These are phyloP conservation scores for Thymus quinquecostatus DNA, from an alignment of 257 asterid genomes.

Conservation along the genomic window DNA sequence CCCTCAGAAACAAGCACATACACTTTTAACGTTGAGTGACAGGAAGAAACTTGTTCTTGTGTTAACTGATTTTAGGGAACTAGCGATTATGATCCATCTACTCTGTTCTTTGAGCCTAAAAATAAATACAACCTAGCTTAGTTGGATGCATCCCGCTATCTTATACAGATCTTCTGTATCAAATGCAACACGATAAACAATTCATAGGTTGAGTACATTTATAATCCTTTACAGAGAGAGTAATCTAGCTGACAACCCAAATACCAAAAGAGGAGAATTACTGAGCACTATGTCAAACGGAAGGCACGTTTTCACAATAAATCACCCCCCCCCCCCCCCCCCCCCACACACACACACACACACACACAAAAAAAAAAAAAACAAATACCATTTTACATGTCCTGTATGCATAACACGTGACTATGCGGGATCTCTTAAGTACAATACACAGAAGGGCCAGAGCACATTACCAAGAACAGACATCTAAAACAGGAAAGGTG, in stretches of 20 bases:
- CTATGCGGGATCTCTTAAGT: not conserved
- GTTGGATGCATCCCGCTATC: not conserved
- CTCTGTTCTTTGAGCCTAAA: not conserved
- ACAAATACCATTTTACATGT: too few relatives aligned
- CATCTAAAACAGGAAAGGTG: not conserved
- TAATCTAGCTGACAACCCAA: not conserved
- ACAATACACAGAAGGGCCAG: slow-evolving; percentile 7
- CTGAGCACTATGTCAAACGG: not conserved
- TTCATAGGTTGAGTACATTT: too few relatives aligned
- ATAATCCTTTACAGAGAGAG: not conserved
- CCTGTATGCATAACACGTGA: too few relatives aligned
- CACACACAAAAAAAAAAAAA: too few relatives aligned
- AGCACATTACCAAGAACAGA: not conserved
- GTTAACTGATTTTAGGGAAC: not conserved
- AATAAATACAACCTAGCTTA: not conserved
- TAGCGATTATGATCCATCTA: not conserved
- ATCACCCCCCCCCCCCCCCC: not conserved
- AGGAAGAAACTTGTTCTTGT: not conserved
- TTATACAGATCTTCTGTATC: not conserved
- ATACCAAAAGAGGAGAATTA: not conserved
- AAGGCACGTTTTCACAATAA: not conserved
- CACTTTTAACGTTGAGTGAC: not conserved
- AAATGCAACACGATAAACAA: not conserved
- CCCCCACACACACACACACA: too few relatives aligned
- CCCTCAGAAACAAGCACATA: not conserved